Percentiles rank a stretch among this genome's conserved stretches.
These are phyloP conservation scores for Teratosphaeria viscida DNA, from an alignment of 2,329 filamentous ascomycete genomes.

Conservation along the genomic window DNA sequence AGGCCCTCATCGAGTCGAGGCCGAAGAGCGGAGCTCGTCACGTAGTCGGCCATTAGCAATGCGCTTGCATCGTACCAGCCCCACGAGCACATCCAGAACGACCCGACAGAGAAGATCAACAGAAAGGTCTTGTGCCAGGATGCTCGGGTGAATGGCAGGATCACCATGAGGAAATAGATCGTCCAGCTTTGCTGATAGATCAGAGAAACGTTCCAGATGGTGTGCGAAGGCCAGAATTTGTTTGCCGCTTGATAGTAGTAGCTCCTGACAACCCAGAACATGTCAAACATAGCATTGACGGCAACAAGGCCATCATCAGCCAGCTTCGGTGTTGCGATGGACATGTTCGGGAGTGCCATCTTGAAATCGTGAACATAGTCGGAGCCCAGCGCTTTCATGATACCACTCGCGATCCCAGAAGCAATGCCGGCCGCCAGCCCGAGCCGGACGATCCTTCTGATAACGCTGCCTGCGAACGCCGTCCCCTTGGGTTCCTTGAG, in stretches of 20 bases:
- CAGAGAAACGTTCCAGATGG: slow-evolving; percentile 36
- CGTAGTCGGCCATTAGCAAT: slow-evolving; percentile 17
- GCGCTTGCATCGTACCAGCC: slow-evolving; percentile 22
- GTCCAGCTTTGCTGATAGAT: slow-evolving; percentile 34
- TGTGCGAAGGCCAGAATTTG: slow-evolving; percentile 34
- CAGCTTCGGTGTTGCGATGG: slow-evolving; percentile 21
- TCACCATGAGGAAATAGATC: slow-evolving; percentile 39
- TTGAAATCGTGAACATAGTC: slow-evolving; percentile 31
- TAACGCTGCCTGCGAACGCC: slow-evolving; percentile 30
- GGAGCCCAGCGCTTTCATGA: slow-evolving; percentile 25
- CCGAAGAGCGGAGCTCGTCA: slow-evolving; percentile 11
- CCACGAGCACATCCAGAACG: slow-evolving; percentile 23
- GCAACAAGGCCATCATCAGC: slow-evolving; percentile 32
- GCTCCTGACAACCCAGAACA: slow-evolving; percentile 35
- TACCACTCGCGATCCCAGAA: slow-evolving; percentile 30
- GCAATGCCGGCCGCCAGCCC: slow-evolving; percentile 32
- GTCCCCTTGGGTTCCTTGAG: slow-evolving; percentile 26
- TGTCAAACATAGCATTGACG: slow-evolving; percentile 37
- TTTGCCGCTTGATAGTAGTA: slow-evolving; percentile 32
- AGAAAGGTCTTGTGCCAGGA: slow-evolving; percentile 31
- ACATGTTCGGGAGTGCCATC: slow-evolving; percentile 26
- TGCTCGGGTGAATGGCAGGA: slow-evolving; percentile 33
- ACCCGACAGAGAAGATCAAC: slow-evolving; percentile 17
- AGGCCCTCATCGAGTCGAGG: slow-evolving; percentile 12
- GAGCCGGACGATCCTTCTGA: slow-evolving; percentile 33